phyloP scores from a whole-genome alignment of 2,329 filamentous ascomycete species.

The Malbranchea zuffiana region DNA sequence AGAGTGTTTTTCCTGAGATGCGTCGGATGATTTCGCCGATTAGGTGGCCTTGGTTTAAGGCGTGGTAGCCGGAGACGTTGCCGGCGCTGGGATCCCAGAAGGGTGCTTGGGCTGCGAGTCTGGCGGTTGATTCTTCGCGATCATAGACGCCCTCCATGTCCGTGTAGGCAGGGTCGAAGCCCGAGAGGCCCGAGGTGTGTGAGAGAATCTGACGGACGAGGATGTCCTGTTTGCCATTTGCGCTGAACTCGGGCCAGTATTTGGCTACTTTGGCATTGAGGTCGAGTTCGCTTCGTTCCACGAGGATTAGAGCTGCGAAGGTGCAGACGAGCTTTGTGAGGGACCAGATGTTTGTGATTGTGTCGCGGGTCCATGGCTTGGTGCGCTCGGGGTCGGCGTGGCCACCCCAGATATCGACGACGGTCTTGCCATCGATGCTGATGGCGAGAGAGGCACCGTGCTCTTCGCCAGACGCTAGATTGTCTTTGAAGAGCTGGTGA shows the following conservation, averaged over 20 bases:
- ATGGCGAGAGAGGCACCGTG: not conserved
- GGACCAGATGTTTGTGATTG: slow-evolving; percentile 34
- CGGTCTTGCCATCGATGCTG: slow-evolving; percentile 24
- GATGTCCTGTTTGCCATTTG: slow-evolving; percentile 33
- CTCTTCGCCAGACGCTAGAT: not conserved
- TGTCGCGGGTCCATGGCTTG: slow-evolving; percentile 32
- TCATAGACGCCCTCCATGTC: too few relatives aligned
- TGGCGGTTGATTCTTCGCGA: slow-evolving; percentile 19
- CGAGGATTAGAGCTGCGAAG: slow-evolving; percentile 31
- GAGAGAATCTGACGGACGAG: slow-evolving; percentile 33
- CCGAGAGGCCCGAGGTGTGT: slow-evolving; percentile 30
- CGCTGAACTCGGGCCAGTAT: slow-evolving; percentile 40
- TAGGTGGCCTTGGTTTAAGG: slow-evolving; percentile 32
- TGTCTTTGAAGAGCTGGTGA: not conserved
- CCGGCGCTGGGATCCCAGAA: slow-evolving; percentile 41
- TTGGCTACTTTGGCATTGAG: slow-evolving; percentile 29
- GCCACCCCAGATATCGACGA: slow-evolving; percentile 39
- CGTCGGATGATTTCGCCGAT: slow-evolving; percentile 37
- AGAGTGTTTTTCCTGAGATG: slow-evolving; percentile 31
- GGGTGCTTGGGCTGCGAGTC: slow-evolving; percentile 32
- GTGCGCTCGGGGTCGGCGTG: slow-evolving; percentile 23
- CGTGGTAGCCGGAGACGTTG: slow-evolving; percentile 35
- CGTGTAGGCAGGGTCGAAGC: too few relatives aligned
- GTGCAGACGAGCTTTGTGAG: slow-evolving; percentile 30
- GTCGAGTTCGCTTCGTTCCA: slow-evolving; percentile 31